Evolutionary conservation across 352 stramenopile species (phyloP), one percentile per base, ranked within the genome.

Genomic region (Pythium myriotylum): DNA sequence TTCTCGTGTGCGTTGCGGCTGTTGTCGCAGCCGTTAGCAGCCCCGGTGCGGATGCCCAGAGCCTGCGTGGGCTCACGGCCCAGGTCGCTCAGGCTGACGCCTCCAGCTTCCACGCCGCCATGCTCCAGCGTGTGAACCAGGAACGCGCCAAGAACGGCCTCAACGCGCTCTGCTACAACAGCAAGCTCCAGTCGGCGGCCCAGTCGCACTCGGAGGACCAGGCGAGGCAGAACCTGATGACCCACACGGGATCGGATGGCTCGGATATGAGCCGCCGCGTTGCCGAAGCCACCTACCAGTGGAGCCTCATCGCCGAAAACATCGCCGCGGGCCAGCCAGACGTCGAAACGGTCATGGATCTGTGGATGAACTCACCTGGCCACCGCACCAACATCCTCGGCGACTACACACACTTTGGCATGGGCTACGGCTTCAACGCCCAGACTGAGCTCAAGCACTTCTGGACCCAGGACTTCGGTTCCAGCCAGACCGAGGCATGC

Each of bases 381-480:
- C 77, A 87, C 65, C 49, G 63, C 2, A 61, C 62, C n/a, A 86
- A 86, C 60, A 83, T 86, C 42, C 62, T 86, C 17, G 45, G 45
- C 45, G 23, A 29, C 45, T 29, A 52, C 23, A 52, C 19, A 20
- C 23, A 33, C 45, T 52, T 52, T 26, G 45, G 45, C 23, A 32
- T 32, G 19, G 45, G 45, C 23, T 52, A 52, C 23, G 45, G 29
- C 29, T 35, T 35, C 10, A 35, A 35, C 29, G 29, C 29, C 10
- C 29, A 35, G 29, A 35, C 29, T 10, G 5, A 35, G 29, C 29
- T 35, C 10, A 5, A 35, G 29, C 29, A 35, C 29, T 35, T 35
- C 29, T 35, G 29, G 29, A 35, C 29, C 29, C 29, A 35, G 29
- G 29, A 35, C 29, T 35, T 35, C 10, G 29, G 24, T 26, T 41